A percentile compares a stretch with the other conserved stretches of the same genome.
These are phyloP conservation scores for Suaeda aralocaspica DNA, from an alignment of 148 eudicot species.

Conservation along the genomic window DNA sequence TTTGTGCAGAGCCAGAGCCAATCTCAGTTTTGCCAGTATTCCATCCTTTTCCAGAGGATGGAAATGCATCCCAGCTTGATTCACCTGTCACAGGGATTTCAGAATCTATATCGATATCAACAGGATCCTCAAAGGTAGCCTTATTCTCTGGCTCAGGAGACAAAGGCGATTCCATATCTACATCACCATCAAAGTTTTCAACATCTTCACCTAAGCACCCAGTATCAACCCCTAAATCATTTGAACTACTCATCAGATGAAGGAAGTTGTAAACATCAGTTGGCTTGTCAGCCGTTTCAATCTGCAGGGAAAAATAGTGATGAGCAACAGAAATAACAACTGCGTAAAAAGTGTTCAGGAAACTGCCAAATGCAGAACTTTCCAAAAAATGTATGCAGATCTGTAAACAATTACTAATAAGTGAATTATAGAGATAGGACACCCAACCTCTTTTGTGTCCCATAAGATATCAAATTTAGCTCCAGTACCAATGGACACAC, in stretches of 20 bases:
- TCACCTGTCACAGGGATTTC: conserved; percentile 15
- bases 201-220: conserved; percentile 74
- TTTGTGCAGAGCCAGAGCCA: conserved; percentile 9
- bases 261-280: conserved; percentile 73
- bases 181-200: conserved; percentile 54
- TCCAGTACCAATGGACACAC: conserved; percentile 92
- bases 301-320: conserved; percentile 29
- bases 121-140: conserved; percentile 65
- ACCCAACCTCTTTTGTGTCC: conserved; percentile 68
- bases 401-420: not conserved
- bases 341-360: not conserved
- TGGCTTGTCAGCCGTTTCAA: conserved; percentile 36
- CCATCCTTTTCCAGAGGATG: conserved; percentile 20
- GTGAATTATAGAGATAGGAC: not conserved
- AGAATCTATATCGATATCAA: conserved; percentile 31
- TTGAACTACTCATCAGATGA: conserved; percentile 51
- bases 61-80: conserved; percentile 33
- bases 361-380: not conserved
- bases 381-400: too few relatives aligned
- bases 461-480: conserved; percentile 75
- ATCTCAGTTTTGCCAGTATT: conserved; percentile 10
- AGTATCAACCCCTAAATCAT: conserved; percentile 35
- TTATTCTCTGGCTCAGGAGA: conserved; percentile 62
- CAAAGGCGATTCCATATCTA: conserved; percentile 40
- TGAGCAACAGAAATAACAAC: conserved; percentile 15